These are phyloP conservation scores for Paraurostyla sp. DNA, from an alignment of 73 alveolate species.

Conservation along the genomic window DNA sequence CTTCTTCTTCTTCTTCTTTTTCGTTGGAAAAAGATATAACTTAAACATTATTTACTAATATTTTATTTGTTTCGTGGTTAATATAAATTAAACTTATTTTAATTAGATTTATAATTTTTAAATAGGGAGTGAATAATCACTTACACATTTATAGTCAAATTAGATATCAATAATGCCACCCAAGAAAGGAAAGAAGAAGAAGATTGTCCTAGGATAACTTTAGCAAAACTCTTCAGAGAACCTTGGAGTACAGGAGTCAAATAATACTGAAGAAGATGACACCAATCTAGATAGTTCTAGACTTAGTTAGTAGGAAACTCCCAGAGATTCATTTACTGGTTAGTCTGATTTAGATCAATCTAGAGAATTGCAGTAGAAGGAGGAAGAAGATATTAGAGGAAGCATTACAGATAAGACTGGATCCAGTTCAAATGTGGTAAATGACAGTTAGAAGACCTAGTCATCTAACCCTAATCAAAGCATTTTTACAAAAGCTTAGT, in stretches of 20 bases:
- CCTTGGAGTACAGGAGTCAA: background rate
- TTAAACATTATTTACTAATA: no score
- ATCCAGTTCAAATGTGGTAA: no score
- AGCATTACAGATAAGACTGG: no score
- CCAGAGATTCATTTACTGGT: background rate
- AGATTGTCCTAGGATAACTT: background rate
- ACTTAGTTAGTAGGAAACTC: background rate
- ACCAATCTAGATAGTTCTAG: background rate
- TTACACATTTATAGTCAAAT: background rate
- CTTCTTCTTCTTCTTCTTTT: background rate
- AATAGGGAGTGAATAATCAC: no score
- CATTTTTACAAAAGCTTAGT: no score
- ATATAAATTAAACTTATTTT: no score
- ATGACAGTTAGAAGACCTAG: no score
- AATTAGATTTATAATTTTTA: no score
- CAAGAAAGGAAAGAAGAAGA: background rate
- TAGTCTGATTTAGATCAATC: background rate
- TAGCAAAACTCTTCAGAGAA: background rate
- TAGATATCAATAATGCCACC: background rate
- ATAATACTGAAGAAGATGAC: background rate
- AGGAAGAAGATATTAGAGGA: no score
- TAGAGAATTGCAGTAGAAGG: background rate
- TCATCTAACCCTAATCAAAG: no score
- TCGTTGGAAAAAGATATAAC: no score
- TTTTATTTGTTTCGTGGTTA: no score